A percentile compares a stretch with the other conserved stretches of the same genome.
Evolutionary conservation across 768 basidiomycete species (phyloP).

Genomic region (Asterophora parasitica): DNA sequence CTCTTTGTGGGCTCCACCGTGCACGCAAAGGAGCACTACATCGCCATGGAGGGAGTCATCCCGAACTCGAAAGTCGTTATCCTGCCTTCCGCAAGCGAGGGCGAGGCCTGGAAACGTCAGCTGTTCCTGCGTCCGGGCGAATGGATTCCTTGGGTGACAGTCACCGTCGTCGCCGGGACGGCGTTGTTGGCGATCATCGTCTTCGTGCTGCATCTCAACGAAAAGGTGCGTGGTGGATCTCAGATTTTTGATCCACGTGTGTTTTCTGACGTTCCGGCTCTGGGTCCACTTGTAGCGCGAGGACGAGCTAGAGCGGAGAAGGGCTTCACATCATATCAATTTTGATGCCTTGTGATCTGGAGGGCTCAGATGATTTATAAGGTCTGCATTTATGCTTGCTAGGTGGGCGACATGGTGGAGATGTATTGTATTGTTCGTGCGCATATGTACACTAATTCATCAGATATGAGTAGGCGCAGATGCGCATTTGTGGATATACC

Average conservation of each 20-base stretch:
- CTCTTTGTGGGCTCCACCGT: conserved; percentile 92
- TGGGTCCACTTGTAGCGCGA: conserved; percentile 56
- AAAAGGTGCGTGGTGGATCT: conserved; percentile 63
- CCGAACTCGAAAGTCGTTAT: conserved; percentile 98
- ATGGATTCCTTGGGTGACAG: conserved; percentile 98
- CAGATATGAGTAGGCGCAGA: conserved; percentile 9
- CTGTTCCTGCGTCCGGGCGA: conserved; percentile 90
- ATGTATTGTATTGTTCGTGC: conserved; percentile 14
- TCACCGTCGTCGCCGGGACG: conserved; percentile 75
- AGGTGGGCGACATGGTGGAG: not conserved
- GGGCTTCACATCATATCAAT: conserved; percentile 93
- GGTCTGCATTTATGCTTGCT: not conserved
- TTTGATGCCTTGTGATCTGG: conserved; percentile 80
- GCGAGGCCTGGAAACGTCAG: conserved; percentile 76
- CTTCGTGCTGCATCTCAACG: conserved; percentile 81
- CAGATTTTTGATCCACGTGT: conserved; percentile 3
- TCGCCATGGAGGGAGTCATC: conserved; percentile 94
- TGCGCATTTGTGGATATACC: not conserved
- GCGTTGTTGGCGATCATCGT: conserved; percentile 75
- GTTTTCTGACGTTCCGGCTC: not conserved
- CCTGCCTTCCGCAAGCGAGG: conserved; percentile 59
- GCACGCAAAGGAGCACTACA: conserved; percentile 65
- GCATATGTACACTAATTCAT: conserved; percentile 12
- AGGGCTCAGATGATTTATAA: not conserved
- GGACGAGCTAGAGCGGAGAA: conserved; percentile 86